Evolutionary conservation across 176 grass and related monocot species (phyloP).

Genomic region (Pharus latifolius): DNA sequence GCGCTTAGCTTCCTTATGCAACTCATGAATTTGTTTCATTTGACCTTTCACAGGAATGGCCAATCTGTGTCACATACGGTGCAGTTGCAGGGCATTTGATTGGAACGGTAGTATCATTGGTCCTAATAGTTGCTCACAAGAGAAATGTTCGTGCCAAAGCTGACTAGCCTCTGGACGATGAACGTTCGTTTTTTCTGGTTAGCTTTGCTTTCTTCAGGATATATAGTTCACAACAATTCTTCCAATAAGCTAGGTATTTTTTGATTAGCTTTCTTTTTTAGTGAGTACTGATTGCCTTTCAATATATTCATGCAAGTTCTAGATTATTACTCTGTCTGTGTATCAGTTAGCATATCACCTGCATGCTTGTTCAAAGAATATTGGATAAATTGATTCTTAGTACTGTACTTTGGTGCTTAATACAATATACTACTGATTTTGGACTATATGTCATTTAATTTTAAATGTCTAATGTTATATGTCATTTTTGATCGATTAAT

Average conservation of each 20-base stretch:
- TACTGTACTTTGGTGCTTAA: no score
- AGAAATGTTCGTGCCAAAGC: conserved; percentile 41
- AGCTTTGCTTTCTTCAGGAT: not conserved
- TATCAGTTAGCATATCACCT: no score
- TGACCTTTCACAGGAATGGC: conserved; percentile 61
- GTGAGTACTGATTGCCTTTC: not conserved
- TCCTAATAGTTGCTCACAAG: conserved; percentile 28
- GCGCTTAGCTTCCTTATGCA: not conserved
- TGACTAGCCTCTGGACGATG: conserved; percentile 43
- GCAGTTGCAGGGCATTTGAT: conserved; percentile 56
- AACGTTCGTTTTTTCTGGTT: not conserved
- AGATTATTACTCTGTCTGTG: not conserved
- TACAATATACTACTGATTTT: no score
- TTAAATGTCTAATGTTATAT: no score
- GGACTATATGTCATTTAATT: no score
- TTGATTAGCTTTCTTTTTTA: not conserved
- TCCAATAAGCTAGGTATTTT: not conserved
- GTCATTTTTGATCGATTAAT: no score
- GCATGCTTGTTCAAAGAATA: no score
- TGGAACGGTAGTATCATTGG: conserved; percentile 33
- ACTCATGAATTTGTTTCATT: not conserved
- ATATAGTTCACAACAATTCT: not conserved
- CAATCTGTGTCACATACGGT: conserved; percentile 73
- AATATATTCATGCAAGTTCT: not conserved
- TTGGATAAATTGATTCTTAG: no score